These are phyloP conservation scores for Podaxis mareebaensis DNA, from an alignment of 768 basidiomycete species.

Conservation along the genomic window DNA sequence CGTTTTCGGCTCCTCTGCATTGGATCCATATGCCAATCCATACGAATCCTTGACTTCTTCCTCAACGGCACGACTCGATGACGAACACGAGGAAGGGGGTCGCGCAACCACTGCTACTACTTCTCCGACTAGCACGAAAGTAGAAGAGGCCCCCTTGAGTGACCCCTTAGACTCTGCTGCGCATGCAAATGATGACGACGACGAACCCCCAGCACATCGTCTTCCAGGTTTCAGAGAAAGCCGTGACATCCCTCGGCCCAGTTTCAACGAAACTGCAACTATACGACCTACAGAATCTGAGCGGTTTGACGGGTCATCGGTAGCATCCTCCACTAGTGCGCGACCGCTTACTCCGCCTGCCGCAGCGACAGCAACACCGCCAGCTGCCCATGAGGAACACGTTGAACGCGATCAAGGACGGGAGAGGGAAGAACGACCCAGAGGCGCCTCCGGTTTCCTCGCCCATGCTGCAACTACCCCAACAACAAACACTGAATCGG, in stretches of 20 bases:
- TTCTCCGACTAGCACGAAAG: conserved; percentile 17
- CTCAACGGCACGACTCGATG: conserved; percentile 5
- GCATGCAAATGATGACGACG: conserved; percentile 29
- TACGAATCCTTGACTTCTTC: conserved; percentile 24
- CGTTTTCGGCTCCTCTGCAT: conserved; percentile 27
- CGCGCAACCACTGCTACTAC: background rate
- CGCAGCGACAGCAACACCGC: background rate
- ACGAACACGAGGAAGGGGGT: conserved; percentile 18
- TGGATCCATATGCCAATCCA: conserved; percentile 25
- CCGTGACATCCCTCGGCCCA: conserved; percentile 29
- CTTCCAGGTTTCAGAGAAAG: conserved; percentile 61
- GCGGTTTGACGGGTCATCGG: conserved; percentile 19
- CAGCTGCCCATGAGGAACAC: background rate
- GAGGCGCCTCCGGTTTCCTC: conserved; percentile 2
- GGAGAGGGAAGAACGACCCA: background rate
- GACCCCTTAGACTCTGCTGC: conserved; percentile 37
- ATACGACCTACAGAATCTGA: conserved; percentile 37
- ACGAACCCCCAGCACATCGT: conserved; percentile 33
- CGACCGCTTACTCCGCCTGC: background rate
- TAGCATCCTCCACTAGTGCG: conserved; percentile 17
- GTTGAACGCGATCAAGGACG: conserved; percentile 5
- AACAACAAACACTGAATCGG: background rate
- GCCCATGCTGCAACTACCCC: background rate
- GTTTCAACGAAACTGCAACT: conserved; percentile 44
- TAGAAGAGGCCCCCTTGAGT: conserved; percentile 22